Percentiles rank a stretch among this genome's conserved stretches.
Conservation (phyloP, 148 eudicot genomes). For the Cornus florida region DNA sequence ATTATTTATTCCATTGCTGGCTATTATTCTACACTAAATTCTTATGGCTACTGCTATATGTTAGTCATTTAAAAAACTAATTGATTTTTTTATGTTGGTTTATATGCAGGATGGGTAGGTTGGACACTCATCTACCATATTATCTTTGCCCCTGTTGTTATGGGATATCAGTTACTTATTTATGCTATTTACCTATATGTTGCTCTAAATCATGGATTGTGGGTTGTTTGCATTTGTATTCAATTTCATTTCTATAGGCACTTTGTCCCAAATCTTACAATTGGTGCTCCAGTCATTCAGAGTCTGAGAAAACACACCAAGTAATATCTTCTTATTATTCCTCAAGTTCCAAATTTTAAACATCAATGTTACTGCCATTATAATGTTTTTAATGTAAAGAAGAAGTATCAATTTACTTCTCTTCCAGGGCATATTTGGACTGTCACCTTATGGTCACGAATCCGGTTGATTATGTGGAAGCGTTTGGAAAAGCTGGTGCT, state of each 20-base stretch:
- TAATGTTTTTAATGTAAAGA: neutral
- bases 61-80: constrained; percentile 1
- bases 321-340: constrained; percentile 32
- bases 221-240: neutral
- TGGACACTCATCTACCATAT: constrained; percentile 11
- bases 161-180: constrained; percentile 1
- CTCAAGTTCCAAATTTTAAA: neutral
- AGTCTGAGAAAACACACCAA: constrained; percentile 77
- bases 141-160: neutral
- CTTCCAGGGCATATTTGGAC: constrained; percentile 85
- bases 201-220: neutral
- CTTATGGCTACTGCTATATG: neutral
- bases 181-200: neutral
- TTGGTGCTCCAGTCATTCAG: constrained; percentile 86
- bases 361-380: neutral
- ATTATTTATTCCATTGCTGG: neutral
- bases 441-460: constrained; percentile 99
- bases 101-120: constrained; percentile 98
- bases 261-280: constrained; percentile 83
- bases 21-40: neutral
- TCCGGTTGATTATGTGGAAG: constrained; percentile 89
- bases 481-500: constrained; percentile 96
- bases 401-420: neutral
- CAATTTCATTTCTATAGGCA: constrained; percentile 39
- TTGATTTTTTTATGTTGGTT: constrained; percentile 14